Base-by-base conservation (phyloP, 1,284 basidiomycete genomes). In the Boletus albobrunnescens region DNA sequence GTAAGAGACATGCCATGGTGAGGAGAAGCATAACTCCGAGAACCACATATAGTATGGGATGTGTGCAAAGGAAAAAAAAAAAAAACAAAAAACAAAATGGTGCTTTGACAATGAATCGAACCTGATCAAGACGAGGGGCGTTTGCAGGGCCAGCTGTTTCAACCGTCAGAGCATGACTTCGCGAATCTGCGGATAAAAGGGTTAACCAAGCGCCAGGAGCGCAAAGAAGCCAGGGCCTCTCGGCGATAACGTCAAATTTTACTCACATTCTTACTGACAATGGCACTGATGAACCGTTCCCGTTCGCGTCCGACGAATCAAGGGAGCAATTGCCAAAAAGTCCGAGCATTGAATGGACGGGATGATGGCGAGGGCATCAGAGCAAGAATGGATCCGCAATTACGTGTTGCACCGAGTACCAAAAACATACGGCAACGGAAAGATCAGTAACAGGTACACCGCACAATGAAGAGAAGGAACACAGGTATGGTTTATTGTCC, bases 191-290 rank as follows among this genome's bases (percentile, higher is more conserved):
- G 27, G 26, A 37, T 31, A 38, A 49, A 47, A 10, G 14, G 27
- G 17, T 45, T 37, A 36, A 19, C 17, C 32, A 33, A 23, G n/a
- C 2, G n/a, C 13, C 14, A 46, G 22, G 39, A 35, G 16, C 36
- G 31, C 32, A 24, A 38, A 26, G 35, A 38, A 57, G 52, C 35
- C 6, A 12, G 20, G 31, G 19, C 38, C 38, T 11, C 20, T 33
- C 14, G 9, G 33, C 32, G 39, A 22, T 26, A 28, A 39, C 17
- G 30, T 49, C 44, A 44, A 52, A 46, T 45, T 46, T 52, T 30
- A 82, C 82, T 72, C 69, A 84, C 83, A 56, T 83, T 83, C 61
- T 74, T 80, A 71, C 78, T 84, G 60, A 84, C 77, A 57, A 84
- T 79, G 48, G 80, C 72, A 64, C 82, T 81, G 61, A 54, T 49